A percentile compares a stretch with the other conserved stretches of the same genome.
Conservation (phyloP, 768 basidiomycete species). For the Lactarius psammicola region DNA sequence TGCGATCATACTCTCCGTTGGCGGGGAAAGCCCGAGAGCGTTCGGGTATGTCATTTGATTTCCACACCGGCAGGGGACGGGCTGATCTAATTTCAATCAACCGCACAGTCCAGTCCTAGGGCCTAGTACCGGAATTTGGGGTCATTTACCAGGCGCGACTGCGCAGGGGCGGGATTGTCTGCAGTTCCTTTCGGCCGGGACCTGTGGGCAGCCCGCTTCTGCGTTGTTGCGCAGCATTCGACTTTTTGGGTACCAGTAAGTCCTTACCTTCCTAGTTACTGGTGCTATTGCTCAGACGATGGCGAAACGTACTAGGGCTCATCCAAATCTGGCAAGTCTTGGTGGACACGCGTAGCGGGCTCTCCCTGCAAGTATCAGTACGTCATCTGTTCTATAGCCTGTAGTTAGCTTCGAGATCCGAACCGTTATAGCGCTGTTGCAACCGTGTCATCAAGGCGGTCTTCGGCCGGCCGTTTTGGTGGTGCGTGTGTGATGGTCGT, state of each 20-base stretch:
- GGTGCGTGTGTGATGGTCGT: conserved; percentile 10
- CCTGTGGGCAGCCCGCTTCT: conserved; percentile 17
- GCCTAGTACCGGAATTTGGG: neutral
- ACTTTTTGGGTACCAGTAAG: conserved; percentile 4
- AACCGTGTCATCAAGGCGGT: neutral
- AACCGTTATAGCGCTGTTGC: conserved; percentile 13
- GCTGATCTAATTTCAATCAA: neutral
- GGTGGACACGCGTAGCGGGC: neutral
- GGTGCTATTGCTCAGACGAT: neutral
- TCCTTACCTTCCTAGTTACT: neutral
- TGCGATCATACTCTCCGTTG: conserved; percentile 9
- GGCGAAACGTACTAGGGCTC: neutral
- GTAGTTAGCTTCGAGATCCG: neutral
- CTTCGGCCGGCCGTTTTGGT: conserved; percentile 16
- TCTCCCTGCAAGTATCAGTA: conserved; percentile 17
- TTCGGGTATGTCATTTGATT: conserved; percentile 11
- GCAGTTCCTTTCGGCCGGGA: conserved; percentile 24
- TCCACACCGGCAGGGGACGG: neutral
- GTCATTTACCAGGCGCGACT: conserved; percentile 1
- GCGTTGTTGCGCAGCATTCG: conserved; percentile 12
- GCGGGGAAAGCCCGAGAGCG: neutral
- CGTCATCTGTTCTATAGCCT: neutral
- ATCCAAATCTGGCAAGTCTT: conserved; percentile 2
- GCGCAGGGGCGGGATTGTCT: conserved; percentile 9
- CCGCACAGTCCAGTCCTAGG: neutral